These are phyloP conservation scores for Hymenoscyphus infarciens DNA, from an alignment of 2,329 filamentous ascomycete species.

Conservation along the genomic window DNA sequence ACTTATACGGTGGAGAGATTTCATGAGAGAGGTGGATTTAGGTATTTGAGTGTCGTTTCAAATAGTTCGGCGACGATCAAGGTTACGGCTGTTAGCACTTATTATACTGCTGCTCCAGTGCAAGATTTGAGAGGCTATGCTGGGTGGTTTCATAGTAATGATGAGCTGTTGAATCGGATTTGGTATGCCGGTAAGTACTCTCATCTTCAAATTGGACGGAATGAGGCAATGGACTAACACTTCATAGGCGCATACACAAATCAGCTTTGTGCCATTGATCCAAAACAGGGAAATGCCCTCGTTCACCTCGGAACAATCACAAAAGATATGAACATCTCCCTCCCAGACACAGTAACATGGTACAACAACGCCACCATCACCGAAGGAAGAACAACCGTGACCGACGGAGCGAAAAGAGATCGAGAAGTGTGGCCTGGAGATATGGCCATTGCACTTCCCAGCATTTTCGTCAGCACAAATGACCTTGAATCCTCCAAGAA, in stretches of 20 bases:
- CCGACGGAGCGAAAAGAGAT: constrained; percentile 57
- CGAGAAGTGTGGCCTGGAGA: constrained; percentile 60
- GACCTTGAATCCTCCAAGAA: constrained; percentile 47
- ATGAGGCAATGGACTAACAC: not conserved
- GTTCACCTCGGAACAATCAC: not conserved
- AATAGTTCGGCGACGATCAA: constrained; percentile 27
- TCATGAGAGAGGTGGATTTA: constrained; percentile 48
- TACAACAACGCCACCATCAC: constrained; percentile 36
- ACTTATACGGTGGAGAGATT: constrained; percentile 41
- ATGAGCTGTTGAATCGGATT: constrained; percentile 37
- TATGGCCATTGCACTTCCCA: constrained; percentile 53
- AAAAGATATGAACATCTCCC: constrained; percentile 33
- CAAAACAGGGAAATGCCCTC: constrained; percentile 38
- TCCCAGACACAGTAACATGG: constrained; percentile 41
- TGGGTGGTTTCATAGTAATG: constrained; percentile 32
- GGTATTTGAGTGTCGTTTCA: constrained; percentile 47
- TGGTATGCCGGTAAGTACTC: constrained; percentile 44
- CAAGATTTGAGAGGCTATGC: constrained; percentile 35
- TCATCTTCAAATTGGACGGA: constrained; percentile 21
- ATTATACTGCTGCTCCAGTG: constrained; percentile 40
- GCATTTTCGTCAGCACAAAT: constrained; percentile 51
- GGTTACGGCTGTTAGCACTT: constrained; percentile 33
- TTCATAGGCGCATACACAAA: constrained; percentile 31
- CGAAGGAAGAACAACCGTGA: constrained; percentile 35
- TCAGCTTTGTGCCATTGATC: constrained; percentile 32